Evolutionary conservation across 202 grass and related monocot genomes (phyloP).

Genomic region (Elaeis oleifera): DNA sequence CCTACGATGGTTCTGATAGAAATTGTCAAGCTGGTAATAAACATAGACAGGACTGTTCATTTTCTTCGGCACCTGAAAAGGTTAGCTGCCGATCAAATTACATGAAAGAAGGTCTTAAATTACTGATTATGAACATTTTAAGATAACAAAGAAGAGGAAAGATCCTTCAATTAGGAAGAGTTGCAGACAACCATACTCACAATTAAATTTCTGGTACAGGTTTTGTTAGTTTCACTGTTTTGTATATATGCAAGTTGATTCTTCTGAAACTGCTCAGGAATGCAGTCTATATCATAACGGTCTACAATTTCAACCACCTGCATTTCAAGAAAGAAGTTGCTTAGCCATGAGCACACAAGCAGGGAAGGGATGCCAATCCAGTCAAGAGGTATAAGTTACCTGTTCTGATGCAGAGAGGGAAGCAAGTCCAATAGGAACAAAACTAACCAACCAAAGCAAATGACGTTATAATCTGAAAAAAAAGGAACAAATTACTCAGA

Average conservation of each 20-base stretch:
- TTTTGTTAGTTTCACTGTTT: slow-evolving; percentile 10
- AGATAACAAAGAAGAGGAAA: too few relatives aligned
- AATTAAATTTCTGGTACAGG: slow-evolving; percentile 9
- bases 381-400: slow-evolving; percentile 22
- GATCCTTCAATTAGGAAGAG: not conserved
- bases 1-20: slow-evolving; percentile 24
- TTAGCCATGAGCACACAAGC: slow-evolving; percentile 1
- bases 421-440: slow-evolving; percentile 65
- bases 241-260: slow-evolving; percentile 41
- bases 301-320: slow-evolving; percentile 74
- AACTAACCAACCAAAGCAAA: slow-evolving; percentile 55
- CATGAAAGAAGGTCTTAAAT: too few relatives aligned
- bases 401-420: slow-evolving; percentile 55
- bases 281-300: slow-evolving; percentile 62
- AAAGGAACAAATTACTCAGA: not conserved
- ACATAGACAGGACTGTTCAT: slow-evolving; percentile 15
- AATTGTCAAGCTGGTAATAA: slow-evolving; percentile 20
- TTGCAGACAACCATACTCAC: not conserved
- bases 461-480: slow-evolving; percentile 50
- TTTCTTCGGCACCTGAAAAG: slow-evolving; percentile 8
- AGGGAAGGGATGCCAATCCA: not conserved
- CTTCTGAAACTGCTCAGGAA: slow-evolving; percentile 10
- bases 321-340: slow-evolving; percentile 21
- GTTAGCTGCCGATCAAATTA: too few relatives aligned
- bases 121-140: too few relatives aligned